phyloP scores from a whole-genome alignment of 169 alveolate genomes.

The Neospora caninum region DNA sequence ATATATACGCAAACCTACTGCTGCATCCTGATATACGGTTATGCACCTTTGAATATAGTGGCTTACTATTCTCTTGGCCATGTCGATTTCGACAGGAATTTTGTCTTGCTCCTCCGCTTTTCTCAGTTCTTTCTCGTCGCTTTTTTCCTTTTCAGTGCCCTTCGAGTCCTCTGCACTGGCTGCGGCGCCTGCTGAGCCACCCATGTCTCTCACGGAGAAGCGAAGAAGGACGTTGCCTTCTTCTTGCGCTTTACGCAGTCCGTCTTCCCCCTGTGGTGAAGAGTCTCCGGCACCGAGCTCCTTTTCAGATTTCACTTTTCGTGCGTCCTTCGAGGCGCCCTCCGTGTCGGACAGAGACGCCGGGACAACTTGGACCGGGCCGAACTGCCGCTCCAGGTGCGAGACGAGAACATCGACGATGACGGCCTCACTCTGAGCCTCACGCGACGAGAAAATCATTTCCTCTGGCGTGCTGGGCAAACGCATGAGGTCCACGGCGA shows the following conservation, averaged over 20 bases:
- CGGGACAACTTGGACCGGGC: background rate
- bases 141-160: background rate
- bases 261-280: background rate
- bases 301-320: background rate
- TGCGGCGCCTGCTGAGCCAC: background rate
- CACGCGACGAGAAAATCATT: background rate
- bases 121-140: background rate
- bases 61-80: background rate
- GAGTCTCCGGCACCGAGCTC: background rate
- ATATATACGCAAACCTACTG: background rate
- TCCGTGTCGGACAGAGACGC: background rate
- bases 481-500: constrained; percentile 32
- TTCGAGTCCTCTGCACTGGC: background rate
- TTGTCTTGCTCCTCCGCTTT: background rate
- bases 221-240: background rate
- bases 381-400: background rate
- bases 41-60: background rate
- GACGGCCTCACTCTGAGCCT: constrained; percentile 9
- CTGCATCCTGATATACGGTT: background rate
- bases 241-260: background rate
- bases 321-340: background rate
- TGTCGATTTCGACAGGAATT: constrained; percentile 1
- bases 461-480: background rate
- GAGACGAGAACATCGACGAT: constrained; percentile 2
- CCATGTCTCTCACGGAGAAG: background rate